A percentile compares a stretch with the other conserved stretches of the same genome.
phyloP scores from a whole-genome alignment of 495 filamentous ascomycete genomes.

The Hypoxylon cercidicola region DNA sequence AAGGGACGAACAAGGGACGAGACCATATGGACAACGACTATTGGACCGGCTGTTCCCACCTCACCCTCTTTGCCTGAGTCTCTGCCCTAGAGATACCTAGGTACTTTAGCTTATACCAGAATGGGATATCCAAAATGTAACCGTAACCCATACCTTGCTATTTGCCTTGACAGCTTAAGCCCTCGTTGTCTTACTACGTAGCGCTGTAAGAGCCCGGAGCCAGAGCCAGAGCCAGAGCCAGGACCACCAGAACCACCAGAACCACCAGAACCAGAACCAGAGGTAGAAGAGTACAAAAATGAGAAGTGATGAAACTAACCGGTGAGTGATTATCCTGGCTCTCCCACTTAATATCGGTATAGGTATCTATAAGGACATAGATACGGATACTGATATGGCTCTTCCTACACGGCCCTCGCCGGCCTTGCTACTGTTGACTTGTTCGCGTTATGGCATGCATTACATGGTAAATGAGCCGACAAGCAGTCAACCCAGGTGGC shows the following conservation, averaged over 20 bases:
- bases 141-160: slow-evolving; percentile 25
- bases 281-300: slow-evolving; percentile 2
- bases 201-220: too few relatives aligned
- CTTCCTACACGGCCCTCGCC: slow-evolving; percentile 6
- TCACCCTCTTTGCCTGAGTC: too few relatives aligned
- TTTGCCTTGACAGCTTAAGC: too few relatives aligned
- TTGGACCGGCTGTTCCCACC: slow-evolving; percentile 39
- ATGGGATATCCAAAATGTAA: slow-evolving; percentile 32
- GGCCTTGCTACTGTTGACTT: slow-evolving; percentile 6
- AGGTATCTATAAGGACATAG: neutral
- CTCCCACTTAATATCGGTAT: neutral
- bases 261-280: neutral
- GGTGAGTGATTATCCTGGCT: slow-evolving; percentile 26
- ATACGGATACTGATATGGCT: neutral
- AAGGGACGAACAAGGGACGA: slow-evolving; percentile 19
- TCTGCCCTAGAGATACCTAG: too few relatives aligned
- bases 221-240: too few relatives aligned
- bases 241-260: neutral
- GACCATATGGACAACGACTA: slow-evolving; percentile 13
- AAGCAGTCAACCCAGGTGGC: slow-evolving; percentile 31
- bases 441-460: slow-evolving; percentile 20
- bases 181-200: slow-evolving; percentile 24
- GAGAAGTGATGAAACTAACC: slow-evolving; percentile 32
- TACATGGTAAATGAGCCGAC: slow-evolving; percentile 8
- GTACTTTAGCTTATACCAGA: too few relatives aligned